phyloP scores from a whole-genome alignment of 2,329 filamentous ascomycete genomes.

The Ilyonectria destructans region DNA sequence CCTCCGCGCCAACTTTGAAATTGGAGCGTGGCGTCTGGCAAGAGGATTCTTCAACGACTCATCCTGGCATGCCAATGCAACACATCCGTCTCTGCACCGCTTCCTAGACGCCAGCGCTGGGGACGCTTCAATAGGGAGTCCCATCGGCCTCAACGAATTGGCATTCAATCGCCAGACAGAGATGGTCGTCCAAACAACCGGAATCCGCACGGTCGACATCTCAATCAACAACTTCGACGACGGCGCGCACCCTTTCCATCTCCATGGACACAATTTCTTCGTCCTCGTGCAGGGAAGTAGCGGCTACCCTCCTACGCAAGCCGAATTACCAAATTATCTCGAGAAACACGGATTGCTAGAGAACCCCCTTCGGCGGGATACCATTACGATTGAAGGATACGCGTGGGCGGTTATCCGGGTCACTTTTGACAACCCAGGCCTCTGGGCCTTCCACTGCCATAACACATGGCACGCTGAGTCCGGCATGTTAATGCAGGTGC shows the following conservation, averaged over 20 bases:
- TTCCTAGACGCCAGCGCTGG: slow-evolving; percentile 49
- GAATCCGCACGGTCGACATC: slow-evolving; percentile 69
- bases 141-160: slow-evolving; percentile 50
- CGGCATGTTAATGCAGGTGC: slow-evolving; percentile 73
- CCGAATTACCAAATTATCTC: slow-evolving; percentile 47
- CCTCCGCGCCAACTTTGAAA: slow-evolving; percentile 70
- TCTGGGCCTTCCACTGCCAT: slow-evolving; percentile 74
- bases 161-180: slow-evolving; percentile 52
- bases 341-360: slow-evolving; percentile 42
- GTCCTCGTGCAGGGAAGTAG: slow-evolving; percentile 54
- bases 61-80: slow-evolving; percentile 62
- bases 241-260: slow-evolving; percentile 62
- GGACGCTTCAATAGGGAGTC: slow-evolving; percentile 23
- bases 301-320: slow-evolving; percentile 54
- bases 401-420: slow-evolving; percentile 71
- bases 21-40: slow-evolving; percentile 67
- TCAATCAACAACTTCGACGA: slow-evolving; percentile 75
- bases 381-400: slow-evolving; percentile 68
- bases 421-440: slow-evolving; percentile 70
- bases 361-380: slow-evolving; percentile 59
- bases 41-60: slow-evolving; percentile 71
- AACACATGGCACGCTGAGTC: slow-evolving; percentile 73
- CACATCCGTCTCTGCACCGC: slow-evolving; percentile 56
- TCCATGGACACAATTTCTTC: slow-evolving; percentile 75
- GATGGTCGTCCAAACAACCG: slow-evolving; percentile 66